Evolutionary conservation across 192 early-diverging fungal genomes (phyloP), one percentile per base, ranked within the genome.

Genomic region (Umbelopsis ramanniana): DNA sequence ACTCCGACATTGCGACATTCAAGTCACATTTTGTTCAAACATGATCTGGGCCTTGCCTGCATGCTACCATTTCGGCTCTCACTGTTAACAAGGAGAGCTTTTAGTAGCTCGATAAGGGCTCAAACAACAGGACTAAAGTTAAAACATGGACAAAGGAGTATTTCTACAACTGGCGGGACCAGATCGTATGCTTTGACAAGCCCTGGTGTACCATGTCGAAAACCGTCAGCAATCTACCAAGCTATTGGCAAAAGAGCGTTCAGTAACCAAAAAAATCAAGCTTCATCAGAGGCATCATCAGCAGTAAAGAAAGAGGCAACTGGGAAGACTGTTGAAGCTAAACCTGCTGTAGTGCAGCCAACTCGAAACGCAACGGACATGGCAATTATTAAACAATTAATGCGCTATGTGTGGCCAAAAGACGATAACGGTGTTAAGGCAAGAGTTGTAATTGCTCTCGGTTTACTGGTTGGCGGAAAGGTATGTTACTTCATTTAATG

Each of bases 381-480:
- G 76, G 79, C 79, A 40, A 81, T 81, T 12, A 77, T 81, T 68
- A 69, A 70, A n/a, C 79, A 81, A 66, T 38, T 81, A 24, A 73
- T 81, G 67, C 77, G 77, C 35, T 77, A 76, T 70, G 71, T 98
- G 17, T 99, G 98, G 98, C 98, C 98, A 46, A 93, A 93, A 74
- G 89, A 92, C 73, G 90, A 97, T 67, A 79, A 81, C 66, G 89
- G 89, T 5, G 92, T 95, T 10, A 97, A 96, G 76, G 80, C 89
- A 21, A 88, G 98, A 10, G 97, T 99, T 1, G 89, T 97, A 0
- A 74, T 89, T 12, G 96, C 98, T 0, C 66, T 99, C 38, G 72
- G 80, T 26, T 86, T 99, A 38, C 88, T 99, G 60, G 74, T 98
- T n/a, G 86, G 88, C 17, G 90, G 91, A 71, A 94, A 94, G 76